A percentile compares a stretch with the other conserved stretches of the same genome.
Conservation (phyloP, 257 asterid genomes). For the Anisodus tanguticus region DNA sequence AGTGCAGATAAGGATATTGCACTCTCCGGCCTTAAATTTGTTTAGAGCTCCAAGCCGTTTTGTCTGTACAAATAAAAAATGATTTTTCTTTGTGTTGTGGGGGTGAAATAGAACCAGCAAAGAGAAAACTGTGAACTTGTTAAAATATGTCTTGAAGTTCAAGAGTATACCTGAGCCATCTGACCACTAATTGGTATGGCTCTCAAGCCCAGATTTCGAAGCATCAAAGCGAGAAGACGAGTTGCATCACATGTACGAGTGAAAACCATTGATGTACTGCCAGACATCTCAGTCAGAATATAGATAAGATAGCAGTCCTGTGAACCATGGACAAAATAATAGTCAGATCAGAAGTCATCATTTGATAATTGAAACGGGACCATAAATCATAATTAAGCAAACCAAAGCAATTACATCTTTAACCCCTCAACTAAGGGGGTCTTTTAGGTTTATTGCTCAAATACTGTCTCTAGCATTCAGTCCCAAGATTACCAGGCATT, state of each 20-base stretch:
- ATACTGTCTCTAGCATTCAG: background rate
- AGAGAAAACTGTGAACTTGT: background rate
- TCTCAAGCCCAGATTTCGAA: constrained; percentile 76
- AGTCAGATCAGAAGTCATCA: constrained; percentile 1
- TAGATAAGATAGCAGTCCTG: constrained; percentile 91
- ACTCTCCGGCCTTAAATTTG: constrained; percentile 85
- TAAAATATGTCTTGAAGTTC: constrained; percentile 24
- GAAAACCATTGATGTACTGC: constrained; percentile 86
- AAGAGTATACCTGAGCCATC: background rate
- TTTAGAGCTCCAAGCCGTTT: constrained; percentile 88
- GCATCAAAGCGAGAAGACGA: constrained; percentile 68
- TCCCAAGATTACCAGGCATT: background rate
- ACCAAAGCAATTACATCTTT: background rate
- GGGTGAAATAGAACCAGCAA: background rate
- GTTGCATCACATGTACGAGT: constrained; percentile 92
- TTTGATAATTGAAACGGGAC: background rate
- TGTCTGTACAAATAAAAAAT: constrained; percentile 48
- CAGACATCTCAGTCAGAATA: constrained; percentile 73
- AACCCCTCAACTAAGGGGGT: background rate
- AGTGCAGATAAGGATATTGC: constrained; percentile 84
- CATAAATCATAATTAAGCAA: background rate
- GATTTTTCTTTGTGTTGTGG: background rate
- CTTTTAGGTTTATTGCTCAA: background rate
- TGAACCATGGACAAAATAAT: constrained; percentile 20
- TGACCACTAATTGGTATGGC: constrained; percentile 90